Percentiles rank a stretch among this genome's conserved stretches.
Conservation (phyloP, 2,329 filamentous ascomycete genomes). For the Pestalotiopsis fici region DNA sequence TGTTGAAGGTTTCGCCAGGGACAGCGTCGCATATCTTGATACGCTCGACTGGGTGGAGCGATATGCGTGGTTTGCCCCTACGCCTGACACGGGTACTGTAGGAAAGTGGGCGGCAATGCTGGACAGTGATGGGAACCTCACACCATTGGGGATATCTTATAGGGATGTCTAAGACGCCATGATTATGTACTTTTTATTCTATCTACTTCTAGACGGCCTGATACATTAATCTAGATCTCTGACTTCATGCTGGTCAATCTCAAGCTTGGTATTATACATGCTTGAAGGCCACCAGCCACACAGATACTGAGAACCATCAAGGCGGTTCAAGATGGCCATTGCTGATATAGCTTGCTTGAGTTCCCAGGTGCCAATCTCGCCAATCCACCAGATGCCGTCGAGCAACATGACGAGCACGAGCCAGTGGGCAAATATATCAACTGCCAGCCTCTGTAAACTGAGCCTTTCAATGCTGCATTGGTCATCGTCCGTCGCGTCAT, state of each 20-base stretch:
- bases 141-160: background rate
- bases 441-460: background rate
- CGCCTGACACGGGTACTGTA: background rate
- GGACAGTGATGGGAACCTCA: background rate
- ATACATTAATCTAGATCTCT: background rate
- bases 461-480: too few species aligned
- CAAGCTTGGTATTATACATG: conserved; percentile 1
- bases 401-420: conserved; percentile 4
- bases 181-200: background rate
- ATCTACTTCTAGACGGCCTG: too few species aligned
- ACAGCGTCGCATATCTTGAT: background rate
- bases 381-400: conserved; percentile 4
- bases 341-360: background rate
- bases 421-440: conserved; percentile 3
- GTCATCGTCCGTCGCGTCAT: background rate
- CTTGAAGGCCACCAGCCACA: conserved; percentile 1
- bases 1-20: background rate
- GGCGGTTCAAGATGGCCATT: background rate
- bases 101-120: background rate
- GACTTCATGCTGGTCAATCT: background rate
- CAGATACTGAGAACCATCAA: background rate
- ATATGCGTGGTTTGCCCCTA: background rate
- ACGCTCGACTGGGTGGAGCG: background rate
- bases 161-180: background rate
- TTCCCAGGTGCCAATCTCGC: background rate